phyloP scores from a whole-genome alignment of 139 green algal genomes.

The Haematococcus lacustris region DNA sequence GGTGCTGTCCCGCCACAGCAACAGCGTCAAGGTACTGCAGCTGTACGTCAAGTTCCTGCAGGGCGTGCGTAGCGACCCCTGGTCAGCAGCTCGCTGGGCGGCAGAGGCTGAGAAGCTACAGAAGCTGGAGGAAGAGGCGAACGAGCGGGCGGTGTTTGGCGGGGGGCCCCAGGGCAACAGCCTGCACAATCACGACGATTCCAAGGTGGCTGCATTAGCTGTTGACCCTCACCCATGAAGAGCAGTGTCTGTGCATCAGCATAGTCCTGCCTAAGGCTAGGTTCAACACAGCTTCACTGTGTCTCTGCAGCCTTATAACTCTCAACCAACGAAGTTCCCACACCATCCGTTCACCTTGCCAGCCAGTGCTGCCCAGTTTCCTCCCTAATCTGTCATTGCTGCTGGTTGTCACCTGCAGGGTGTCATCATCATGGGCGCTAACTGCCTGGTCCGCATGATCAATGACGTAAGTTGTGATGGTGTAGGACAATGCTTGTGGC shows the following conservation, averaged over 20 bases:
- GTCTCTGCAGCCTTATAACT: too few relatives aligned
- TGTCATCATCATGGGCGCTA: slow-evolving; percentile 13
- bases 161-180: neutral
- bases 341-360: too few relatives aligned
- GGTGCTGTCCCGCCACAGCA: neutral
- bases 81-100: neutral
- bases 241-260: too few relatives aligned
- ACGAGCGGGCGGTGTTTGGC: neutral
- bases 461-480: slow-evolving; percentile 13
- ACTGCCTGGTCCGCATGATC: slow-evolving; percentile 8
- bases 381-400: too few relatives aligned
- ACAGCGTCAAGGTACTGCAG: neutral
- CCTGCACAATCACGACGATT: neutral
- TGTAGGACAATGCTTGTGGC: too few relatives aligned
- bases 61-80: slow-evolving; percentile 33
- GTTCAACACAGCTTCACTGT: too few relatives aligned
- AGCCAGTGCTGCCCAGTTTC: too few relatives aligned
- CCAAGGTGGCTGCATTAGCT: too few relatives aligned
- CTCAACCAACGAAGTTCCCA: too few relatives aligned
- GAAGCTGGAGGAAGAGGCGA: slow-evolving; percentile 2
- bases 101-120: slow-evolving; percentile 2
- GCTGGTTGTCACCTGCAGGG: too few relatives aligned
- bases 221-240: too few relatives aligned
- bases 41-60: slow-evolving; percentile 46
- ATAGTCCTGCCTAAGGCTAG: too few relatives aligned